Evolutionary conservation across 2,329 filamentous ascomycete species (phyloP).

Genomic region (Thelonectria rubi): DNA sequence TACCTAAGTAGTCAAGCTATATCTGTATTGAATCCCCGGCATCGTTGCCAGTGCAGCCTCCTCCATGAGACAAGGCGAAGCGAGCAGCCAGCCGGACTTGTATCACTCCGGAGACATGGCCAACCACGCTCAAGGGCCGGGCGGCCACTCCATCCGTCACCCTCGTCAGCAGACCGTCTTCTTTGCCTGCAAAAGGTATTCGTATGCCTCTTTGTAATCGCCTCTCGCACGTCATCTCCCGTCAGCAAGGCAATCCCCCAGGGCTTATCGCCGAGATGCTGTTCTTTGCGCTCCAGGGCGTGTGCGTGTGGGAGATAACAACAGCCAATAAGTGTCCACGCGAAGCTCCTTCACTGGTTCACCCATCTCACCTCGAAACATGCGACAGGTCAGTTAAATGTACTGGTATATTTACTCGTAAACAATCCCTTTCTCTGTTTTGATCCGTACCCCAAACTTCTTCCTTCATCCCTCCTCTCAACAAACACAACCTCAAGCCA

Average conservation of each 20-base stretch:
- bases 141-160: neutral
- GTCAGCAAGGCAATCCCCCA: neutral
- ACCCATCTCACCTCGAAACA: neutral
- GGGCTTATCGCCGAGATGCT: neutral
- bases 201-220: neutral
- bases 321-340: neutral
- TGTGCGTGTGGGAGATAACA: neutral
- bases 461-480: neutral
- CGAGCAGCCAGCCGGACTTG: neutral
- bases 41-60: no score
- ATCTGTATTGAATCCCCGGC: no score
- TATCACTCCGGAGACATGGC: neutral
- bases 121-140: no score
- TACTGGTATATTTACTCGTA: no score
- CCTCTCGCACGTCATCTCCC: neutral
- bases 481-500: conserved; percentile 4
- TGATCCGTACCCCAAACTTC: neutral
- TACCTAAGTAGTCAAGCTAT: neutral
- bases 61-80: neutral
- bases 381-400: no score
- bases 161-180: neutral
- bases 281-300: no score
- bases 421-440: neutral
- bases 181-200: neutral
- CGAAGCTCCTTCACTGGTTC: neutral